These are phyloP conservation scores for Grosmannia clavigera DNA, from an alignment of 2,329 filamentous ascomycete species.

Conservation along the genomic window DNA sequence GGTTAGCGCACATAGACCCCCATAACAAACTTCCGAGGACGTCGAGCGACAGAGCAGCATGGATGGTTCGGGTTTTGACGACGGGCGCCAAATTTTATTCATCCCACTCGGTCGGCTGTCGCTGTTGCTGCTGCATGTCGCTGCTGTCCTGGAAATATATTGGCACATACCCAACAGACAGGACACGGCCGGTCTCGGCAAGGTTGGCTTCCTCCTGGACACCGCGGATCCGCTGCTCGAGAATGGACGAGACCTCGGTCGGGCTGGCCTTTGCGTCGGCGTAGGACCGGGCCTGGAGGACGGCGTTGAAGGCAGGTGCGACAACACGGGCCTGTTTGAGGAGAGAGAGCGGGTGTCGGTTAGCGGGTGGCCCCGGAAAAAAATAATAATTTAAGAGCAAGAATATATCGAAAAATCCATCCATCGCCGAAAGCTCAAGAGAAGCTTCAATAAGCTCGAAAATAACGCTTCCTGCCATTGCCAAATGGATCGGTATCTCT, in stretches of 20 bases:
- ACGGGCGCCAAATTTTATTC: neutral
- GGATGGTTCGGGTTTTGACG: neutral
- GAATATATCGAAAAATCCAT: conserved; percentile 14
- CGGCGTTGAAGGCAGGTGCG: conserved; percentile 64
- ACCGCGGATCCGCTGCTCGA: conserved; percentile 98
- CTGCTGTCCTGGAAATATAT: neutral
- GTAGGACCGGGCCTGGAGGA: conserved; percentile 71
- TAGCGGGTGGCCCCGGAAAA: conserved; percentile 14
- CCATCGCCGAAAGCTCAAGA: neutral
- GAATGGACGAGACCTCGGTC: conserved; percentile 97
- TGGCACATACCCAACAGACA: conserved; percentile 86
- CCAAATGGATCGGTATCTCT: neutral
- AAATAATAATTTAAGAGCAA: conserved; percentile 22
- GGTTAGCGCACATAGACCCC: conserved; percentile 17
- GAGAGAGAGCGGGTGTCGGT: conserved; percentile 27
- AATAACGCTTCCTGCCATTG: neutral
- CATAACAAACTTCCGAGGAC: neutral
- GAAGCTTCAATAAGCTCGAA: neutral
- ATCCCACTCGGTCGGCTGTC: neutral
- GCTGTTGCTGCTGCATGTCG: neutral
- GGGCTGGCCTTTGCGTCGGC: conserved; percentile 91
- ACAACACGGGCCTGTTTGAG: conserved; percentile 63
- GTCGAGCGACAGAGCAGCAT: neutral
- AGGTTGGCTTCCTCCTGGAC: conserved; percentile 93
- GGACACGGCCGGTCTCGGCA: conserved; percentile 96